Evolutionary conservation across 495 filamentous ascomycete species (phyloP).

Genomic region (Neurospora sublineolata): DNA sequence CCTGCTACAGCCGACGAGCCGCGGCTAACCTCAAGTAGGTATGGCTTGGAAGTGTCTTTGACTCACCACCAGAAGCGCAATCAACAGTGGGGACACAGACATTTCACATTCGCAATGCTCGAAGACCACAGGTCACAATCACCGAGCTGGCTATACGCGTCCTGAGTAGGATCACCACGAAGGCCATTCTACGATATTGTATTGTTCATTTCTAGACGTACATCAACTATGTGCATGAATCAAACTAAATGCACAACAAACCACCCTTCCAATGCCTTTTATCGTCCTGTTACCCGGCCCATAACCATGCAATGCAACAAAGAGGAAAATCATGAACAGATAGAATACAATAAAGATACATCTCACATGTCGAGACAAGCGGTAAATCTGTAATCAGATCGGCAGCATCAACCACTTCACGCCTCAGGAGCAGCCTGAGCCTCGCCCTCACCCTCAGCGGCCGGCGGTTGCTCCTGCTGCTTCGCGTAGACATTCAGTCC

Average conservation of each 20-base stretch:
- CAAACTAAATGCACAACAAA: background rate
- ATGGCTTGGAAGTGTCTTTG: background rate
- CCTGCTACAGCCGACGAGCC: background rate
- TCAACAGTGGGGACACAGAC: background rate
- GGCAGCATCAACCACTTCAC: background rate
- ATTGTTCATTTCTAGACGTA: background rate
- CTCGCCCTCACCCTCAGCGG: background rate
- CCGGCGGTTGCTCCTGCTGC: background rate
- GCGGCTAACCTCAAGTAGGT: background rate
- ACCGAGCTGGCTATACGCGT: background rate
- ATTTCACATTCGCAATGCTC: background rate
- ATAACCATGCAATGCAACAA: background rate
- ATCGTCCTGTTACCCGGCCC: background rate
- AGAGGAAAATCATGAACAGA: background rate
- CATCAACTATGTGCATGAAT: background rate
- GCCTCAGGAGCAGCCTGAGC: background rate
- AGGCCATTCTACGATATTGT: background rate
- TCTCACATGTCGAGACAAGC: background rate
- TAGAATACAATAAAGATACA: background rate
- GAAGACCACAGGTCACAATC: background rate
- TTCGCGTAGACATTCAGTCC: conserved; percentile 33
- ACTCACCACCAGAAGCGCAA: background rate
- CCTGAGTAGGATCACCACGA: background rate
- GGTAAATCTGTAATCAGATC: background rate
- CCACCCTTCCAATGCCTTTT: background rate